These are phyloP conservation scores for Fraxinus quadrangulata DNA, from an alignment of 257 asterid genomes.

Conservation along the genomic window DNA sequence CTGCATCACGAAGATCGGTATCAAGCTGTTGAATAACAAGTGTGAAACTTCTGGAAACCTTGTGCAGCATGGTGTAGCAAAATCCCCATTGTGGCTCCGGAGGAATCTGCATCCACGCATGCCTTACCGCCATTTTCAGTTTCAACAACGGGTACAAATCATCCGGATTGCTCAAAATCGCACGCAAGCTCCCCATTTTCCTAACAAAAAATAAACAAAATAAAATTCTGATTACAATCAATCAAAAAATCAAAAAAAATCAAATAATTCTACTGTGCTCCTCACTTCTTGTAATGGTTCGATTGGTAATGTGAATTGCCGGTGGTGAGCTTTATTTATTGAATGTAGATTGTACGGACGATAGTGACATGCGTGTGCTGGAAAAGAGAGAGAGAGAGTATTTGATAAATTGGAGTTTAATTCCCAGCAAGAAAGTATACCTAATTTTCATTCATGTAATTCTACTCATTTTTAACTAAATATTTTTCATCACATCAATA, in stretches of 20 bases:
- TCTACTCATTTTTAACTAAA: too few relatives aligned
- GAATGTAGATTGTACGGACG: not conserved
- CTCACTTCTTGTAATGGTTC: constrained; percentile 16
- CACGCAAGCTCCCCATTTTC: constrained; percentile 68
- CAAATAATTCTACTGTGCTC: not conserved
- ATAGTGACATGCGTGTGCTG: not conserved
- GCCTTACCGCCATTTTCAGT: constrained; percentile 66
- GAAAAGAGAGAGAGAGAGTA: not conserved
- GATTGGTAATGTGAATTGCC: not conserved
- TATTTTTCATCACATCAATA: too few relatives aligned
- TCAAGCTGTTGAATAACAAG: constrained; percentile 94
- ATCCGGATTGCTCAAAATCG: constrained; percentile 80
- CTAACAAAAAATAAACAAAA: constrained; percentile 22
- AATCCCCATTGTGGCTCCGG: constrained; percentile 92
- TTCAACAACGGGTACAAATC: constrained; percentile 83
- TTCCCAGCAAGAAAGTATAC: not conserved
- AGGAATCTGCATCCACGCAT: constrained; percentile 89
- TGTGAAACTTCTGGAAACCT: constrained; percentile 88
- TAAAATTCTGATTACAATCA: not conserved
- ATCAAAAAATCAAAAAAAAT: not conserved
- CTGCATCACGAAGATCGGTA: constrained; percentile 93
- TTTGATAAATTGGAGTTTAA: not conserved
- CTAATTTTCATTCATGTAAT: too few relatives aligned
- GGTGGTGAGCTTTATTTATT: not conserved
- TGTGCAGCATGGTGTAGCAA: constrained; percentile 88